phyloP scores from a whole-genome alignment of 495 filamentous ascomycete species.

The Parmelia sp. region DNA sequence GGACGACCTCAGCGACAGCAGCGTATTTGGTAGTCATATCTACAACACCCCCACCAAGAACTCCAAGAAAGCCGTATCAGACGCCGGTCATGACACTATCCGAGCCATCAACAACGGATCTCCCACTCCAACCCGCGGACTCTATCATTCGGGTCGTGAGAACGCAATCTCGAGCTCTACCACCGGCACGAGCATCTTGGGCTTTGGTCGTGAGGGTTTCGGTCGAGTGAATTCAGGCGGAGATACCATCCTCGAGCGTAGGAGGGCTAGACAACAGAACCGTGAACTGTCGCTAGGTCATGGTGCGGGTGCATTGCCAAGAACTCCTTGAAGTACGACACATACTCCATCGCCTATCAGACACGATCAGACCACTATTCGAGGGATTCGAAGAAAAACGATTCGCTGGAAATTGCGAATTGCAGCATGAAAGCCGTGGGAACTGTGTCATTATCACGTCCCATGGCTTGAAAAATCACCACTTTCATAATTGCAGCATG shows the following conservation, averaged over 20 bases:
- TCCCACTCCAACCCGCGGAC: neutral
- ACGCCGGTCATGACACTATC: neutral
- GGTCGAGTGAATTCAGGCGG: neutral
- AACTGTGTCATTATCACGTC: constrained; percentile 1
- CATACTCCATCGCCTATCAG: neutral
- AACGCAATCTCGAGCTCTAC: constrained; percentile 1
- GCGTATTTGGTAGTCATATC: neutral
- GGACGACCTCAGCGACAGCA: neutral
- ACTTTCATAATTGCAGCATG: neutral
- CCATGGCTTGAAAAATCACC: neutral
- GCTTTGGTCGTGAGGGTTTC: constrained; percentile 5
- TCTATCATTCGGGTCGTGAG: constrained; percentile 6
- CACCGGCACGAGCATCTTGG: constrained; percentile 4
- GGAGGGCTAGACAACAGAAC: neutral
- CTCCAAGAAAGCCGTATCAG: neutral
- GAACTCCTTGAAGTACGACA: neutral
- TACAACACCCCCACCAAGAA: neutral
- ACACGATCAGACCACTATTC: neutral
- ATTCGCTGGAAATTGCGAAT: neutral
- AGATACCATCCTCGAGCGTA: neutral
- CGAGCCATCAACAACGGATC: constrained; percentile 6
- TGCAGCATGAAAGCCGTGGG: neutral
- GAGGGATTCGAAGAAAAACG: neutral
- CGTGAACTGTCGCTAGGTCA: neutral
- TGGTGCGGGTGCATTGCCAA: neutral